These are phyloP conservation scores for Vigna angularis DNA, from an alignment of 306 rosid genomes.

Conservation along the genomic window DNA sequence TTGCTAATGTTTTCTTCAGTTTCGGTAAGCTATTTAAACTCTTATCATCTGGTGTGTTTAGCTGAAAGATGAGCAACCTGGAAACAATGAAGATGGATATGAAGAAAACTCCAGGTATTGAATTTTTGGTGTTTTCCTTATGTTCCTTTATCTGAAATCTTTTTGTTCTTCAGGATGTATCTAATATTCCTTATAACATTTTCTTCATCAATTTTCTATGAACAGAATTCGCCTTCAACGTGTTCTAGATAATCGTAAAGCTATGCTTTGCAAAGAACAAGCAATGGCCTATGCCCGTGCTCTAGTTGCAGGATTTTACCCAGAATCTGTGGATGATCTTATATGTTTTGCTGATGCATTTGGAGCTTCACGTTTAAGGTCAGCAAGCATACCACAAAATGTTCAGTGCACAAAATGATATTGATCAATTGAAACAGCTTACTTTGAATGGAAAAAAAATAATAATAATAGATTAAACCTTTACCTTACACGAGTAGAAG, in stretches of 20 bases:
- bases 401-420: constrained; percentile 5
- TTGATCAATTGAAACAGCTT: constrained; percentile 30
- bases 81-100: constrained; percentile 52
- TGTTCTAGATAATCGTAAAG: constrained; percentile 87
- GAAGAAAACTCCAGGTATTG: constrained; percentile 91
- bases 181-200: constrained; percentile 44
- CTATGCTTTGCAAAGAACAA: constrained; percentile 92
- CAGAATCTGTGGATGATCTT: constrained; percentile 83
- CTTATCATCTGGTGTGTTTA: constrained; percentile 47
- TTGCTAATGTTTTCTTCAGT: constrained; percentile 39
- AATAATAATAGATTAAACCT: background rate
- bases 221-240: constrained; percentile 90
- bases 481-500: background rate
- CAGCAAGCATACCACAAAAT: constrained; percentile 21
- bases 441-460: background rate
- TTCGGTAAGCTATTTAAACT: constrained; percentile 39
- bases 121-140: constrained; percentile 23
- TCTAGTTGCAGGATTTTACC: constrained; percentile 84
- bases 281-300: constrained; percentile 99
- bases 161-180: constrained; percentile 17
- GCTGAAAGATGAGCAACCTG: constrained; percentile 59
- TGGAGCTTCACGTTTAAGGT: constrained; percentile 99
- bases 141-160: background rate
- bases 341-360: constrained; percentile 86
- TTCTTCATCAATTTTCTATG: constrained; percentile 50